phyloP scores from a whole-genome alignment of 805 yeast genomes.

The Hanseniaspora pseudoguilliermondii region DNA sequence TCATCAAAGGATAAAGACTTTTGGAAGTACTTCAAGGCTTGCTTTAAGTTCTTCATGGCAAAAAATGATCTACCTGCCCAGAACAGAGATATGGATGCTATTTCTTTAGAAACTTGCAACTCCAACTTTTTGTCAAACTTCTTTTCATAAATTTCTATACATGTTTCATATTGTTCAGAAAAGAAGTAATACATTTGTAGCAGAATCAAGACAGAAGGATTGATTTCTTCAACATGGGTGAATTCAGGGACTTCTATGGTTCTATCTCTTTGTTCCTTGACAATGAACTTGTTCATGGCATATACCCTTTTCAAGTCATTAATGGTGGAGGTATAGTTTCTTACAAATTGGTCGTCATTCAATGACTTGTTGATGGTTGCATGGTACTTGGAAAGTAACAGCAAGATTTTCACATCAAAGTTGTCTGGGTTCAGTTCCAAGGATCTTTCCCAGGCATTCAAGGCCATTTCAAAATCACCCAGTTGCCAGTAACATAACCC shows the following conservation, averaged over 20 bases:
- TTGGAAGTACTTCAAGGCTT: slow-evolving; percentile 59
- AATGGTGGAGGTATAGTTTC: slow-evolving; percentile 48
- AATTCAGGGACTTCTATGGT: slow-evolving; percentile 25
- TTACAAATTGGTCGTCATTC: slow-evolving; percentile 43
- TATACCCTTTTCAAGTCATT: slow-evolving; percentile 28
- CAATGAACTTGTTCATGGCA: slow-evolving; percentile 1
- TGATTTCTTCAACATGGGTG: slow-evolving; percentile 32
- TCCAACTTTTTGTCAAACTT: slow-evolving; percentile 33
- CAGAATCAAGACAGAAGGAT: slow-evolving; percentile 48
- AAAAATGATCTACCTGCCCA: slow-evolving; percentile 81
- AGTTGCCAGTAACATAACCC: slow-evolving; percentile 90
- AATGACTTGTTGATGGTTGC: slow-evolving; percentile 39
- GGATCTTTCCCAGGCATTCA: slow-evolving; percentile 70
- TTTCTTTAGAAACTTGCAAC: slow-evolving; percentile 26
- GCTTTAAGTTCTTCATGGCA: slow-evolving; percentile 44
- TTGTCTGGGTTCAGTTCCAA: slow-evolving; percentile 51
- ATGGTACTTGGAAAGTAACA: slow-evolving; percentile 59
- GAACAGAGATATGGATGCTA: slow-evolving; percentile 52
- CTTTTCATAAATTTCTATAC: slow-evolving; percentile 42
- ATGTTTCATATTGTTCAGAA: slow-evolving; percentile 45
- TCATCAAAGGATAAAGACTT: slow-evolving; percentile 58
- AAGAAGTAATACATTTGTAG: slow-evolving; percentile 64
- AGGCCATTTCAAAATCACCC: slow-evolving; percentile 65
- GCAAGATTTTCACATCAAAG: slow-evolving; percentile 48
- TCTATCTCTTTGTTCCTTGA: slow-evolving; percentile 22